Conservation (phyloP, 306 rosid species). For the Cucurbita ficifolia region DNA sequence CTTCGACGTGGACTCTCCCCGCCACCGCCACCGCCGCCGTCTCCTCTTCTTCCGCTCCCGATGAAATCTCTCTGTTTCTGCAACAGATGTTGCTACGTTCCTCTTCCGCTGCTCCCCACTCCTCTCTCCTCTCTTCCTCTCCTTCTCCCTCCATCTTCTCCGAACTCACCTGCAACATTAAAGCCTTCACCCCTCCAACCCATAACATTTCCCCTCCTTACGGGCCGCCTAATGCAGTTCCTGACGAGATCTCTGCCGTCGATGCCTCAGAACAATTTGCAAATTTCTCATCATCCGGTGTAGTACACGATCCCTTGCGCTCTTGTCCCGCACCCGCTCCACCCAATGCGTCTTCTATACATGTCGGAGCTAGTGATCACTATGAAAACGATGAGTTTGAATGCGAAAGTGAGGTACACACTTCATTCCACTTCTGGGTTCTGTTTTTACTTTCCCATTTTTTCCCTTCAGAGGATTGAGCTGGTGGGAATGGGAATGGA, state of each 20-base stretch:
- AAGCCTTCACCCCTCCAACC: not conserved
- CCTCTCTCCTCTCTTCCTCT: not conserved
- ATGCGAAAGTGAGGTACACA: constrained; percentile 70
- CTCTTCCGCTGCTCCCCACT: constrained; percentile 25
- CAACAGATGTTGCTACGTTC: constrained; percentile 74
- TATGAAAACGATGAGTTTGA: constrained; percentile 67
- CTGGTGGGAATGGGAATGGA: not conserved
- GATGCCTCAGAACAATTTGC: constrained; percentile 15
- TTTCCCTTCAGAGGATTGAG: not conserved
- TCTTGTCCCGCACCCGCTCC: constrained; percentile 1
- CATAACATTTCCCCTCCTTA: constrained; percentile 10
- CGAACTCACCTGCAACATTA: constrained; percentile 14
- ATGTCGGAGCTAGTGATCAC: constrained; percentile 22
- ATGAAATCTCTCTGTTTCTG: constrained; percentile 79
- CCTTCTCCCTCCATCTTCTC: constrained; percentile 13
- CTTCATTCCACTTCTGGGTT: constrained; percentile 1
- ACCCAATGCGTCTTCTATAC: constrained; percentile 38
- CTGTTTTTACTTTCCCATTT: not conserved
- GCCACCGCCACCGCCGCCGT: constrained; percentile 3
- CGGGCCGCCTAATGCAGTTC: constrained; percentile 2
- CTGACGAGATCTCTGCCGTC: constrained; percentile 31
- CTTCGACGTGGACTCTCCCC: not conserved
- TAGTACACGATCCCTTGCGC: not conserved
- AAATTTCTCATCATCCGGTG: not conserved
- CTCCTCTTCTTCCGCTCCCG: constrained; percentile 36